Base-by-base conservation (phyloP, 2,329 filamentous ascomycete species). In the Epichloe gansuensis region DNA sequence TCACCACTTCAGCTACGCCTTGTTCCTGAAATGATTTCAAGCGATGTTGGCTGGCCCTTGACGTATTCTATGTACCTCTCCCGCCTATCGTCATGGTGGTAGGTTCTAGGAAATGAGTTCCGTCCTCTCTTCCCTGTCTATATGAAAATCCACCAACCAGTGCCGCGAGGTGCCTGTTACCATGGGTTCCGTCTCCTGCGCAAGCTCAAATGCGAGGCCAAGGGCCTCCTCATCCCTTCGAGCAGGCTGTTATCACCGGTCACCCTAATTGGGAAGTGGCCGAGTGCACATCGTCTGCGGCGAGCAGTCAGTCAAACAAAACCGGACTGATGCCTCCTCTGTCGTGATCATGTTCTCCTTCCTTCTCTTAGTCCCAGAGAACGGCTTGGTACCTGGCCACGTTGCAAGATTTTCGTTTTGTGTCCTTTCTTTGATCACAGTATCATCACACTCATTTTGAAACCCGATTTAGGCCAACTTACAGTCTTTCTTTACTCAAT, bases 371-470 rank as follows among this genome's bases (percentile, higher is more conserved):
- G 58, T 51, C 52, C 50, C 51, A 57, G 59, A 66, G 59, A 50
- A 64, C 58, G 57, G 59, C 58, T 63, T 57, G 58, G 62, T 64
- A 49, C 57, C 52, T 60, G 57, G 59, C 62, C 63, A 58, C 39
- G 43, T 59, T 67, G 66, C 63, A 63, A 57, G 63, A 65, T 57
- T 57, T 60, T 61, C 60, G 64, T 31, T 68, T 65, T 69, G 63
- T 65, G 66, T 68, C 64, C 66, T 61, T 67, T 71, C 68, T 52
- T 69, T 70, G 58, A 65, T 62, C 58, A 49, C 35, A 55, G 57
- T 53, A 64, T 58, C 55, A 58, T 40, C 54, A 63, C 63, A 59
- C 57, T 68, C 66, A 54, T 63, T 67, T 36, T 39, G 36, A 38
- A 54, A 9, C 27, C 27, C 47, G 64, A 63, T 64, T 53, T 68